Base-by-base conservation (phyloP, 2,329 filamentous ascomycete species). In the Plenodomus lindquistii region DNA sequence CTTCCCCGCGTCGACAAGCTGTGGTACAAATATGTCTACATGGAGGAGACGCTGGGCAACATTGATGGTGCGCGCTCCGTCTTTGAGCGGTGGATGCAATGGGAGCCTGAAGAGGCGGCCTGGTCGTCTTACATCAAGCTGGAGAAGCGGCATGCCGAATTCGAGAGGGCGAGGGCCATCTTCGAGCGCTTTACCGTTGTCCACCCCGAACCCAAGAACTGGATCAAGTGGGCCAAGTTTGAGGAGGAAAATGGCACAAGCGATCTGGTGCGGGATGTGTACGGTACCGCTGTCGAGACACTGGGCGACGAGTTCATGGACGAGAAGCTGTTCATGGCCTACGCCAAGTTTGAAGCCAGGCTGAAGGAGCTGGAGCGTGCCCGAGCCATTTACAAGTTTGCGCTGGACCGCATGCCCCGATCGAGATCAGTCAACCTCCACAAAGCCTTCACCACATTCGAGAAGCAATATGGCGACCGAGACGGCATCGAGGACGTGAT, bases 21-120 rank as follows among this genome's bases (percentile, higher is more conserved):
- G 27, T 99, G 94, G 94, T 99, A 96, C 79, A 97, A 97, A 73
- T 99, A 97, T 78, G 91, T 96, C 20, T 96, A 96, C 72, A 95
- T 96, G 88, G 93, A 97, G 77, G 94, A 99, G 81, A 97, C 93
- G 75, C 81, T 99, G 45, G 91, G 91, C 6, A 97, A 99, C 65
- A 86, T 99, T 40, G 85, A 92, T 2, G 94, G 93, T 29, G 95
- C 91, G 2, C 81, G 94, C 49, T 90, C 96, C 63, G 90, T 97
- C 0, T 99, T 97, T 70, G 94, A 99, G 76, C 82, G 94, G 38
- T 99, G 94, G 94, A 93, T 99, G 88, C 87, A 89, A 54, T 99
- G 94, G 94, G 91, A 96, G 71, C 94, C 94, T 0, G 91, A 97
- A 60, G 93, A 97, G 81, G 86, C 89, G 37, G 94, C 93, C 0